phyloP scores from a whole-genome alignment of 2,329 filamentous ascomycete genomes.

The Fusarium luffae region DNA sequence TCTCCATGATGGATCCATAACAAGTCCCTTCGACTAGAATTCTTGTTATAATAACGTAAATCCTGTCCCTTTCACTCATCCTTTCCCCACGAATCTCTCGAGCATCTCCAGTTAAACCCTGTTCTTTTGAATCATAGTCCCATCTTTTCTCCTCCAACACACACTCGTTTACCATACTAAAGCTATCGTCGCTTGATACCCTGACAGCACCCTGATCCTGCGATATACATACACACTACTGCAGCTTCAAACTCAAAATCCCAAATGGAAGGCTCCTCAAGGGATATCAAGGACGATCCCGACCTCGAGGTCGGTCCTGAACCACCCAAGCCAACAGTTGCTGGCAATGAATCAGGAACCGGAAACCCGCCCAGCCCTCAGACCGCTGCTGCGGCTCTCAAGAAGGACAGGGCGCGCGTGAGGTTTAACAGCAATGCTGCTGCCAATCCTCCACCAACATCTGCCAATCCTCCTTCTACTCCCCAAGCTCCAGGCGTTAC shows the following conservation, averaged over 20 bases:
- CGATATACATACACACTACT: constrained; percentile 1
- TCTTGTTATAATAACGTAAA: constrained; percentile 36
- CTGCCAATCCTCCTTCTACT: constrained; percentile 25
- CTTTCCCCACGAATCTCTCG: constrained; percentile 26
- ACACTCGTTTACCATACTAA: constrained; percentile 28
- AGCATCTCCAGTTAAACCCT: constrained; percentile 24
- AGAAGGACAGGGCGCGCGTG: constrained; percentile 59
- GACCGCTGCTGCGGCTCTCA: constrained; percentile 34
- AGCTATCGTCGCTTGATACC: not conserved
- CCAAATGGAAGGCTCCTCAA: constrained; percentile 38
- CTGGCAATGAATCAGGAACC: constrained; percentile 13
- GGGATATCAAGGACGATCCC: constrained; percentile 37
- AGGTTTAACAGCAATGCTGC: constrained; percentile 61
- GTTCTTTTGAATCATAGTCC: constrained; percentile 21
- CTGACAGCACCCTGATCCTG: constrained; percentile 1
- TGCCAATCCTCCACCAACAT: constrained; percentile 41
- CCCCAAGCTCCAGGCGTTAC: constrained; percentile 25
- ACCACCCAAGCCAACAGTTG: constrained; percentile 3
- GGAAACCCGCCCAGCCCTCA: constrained; percentile 26
- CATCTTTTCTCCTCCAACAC: constrained; percentile 13
- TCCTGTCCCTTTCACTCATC: constrained; percentile 4
- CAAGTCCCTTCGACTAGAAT: constrained; percentile 4
- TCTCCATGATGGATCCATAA: constrained; percentile 22
- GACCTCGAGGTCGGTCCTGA: constrained; percentile 36
- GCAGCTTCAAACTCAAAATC: constrained; percentile 3